Percentiles rank a stretch among this genome's conserved stretches.
These are phyloP conservation scores for Saccharomyces pastorianus DNA, from an alignment of 1,139 yeast genomes.

Conservation along the genomic window DNA sequence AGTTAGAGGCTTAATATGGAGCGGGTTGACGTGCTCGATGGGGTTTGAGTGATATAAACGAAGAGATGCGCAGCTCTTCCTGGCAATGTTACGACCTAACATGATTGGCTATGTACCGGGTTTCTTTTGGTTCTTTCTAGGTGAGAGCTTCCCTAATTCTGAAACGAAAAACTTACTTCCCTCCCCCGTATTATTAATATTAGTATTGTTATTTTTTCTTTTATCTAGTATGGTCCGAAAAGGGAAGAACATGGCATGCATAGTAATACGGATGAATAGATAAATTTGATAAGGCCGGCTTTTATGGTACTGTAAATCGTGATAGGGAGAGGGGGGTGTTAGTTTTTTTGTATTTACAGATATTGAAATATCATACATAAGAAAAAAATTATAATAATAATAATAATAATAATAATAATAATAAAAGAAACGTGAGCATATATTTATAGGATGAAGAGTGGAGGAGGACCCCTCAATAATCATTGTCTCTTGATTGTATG, in stretches of 20 bases:
- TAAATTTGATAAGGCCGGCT: background rate
- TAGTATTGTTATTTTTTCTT: background rate
- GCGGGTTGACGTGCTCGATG: conserved; percentile 19
- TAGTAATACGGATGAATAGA: background rate
- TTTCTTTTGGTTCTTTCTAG: background rate
- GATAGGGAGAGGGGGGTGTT: background rate
- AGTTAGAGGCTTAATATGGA: conserved; percentile 20
- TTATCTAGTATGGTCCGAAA: background rate
- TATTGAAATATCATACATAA: background rate
- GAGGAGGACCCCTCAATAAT: background rate
- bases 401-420: background rate
- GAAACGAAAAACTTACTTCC: too few species aligned
- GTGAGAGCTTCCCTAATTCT: background rate
- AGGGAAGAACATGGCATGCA: background rate
- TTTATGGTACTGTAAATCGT: too few species aligned
- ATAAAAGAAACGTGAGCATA: background rate
- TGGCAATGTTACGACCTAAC: background rate
- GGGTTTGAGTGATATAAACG: conserved; percentile 24
- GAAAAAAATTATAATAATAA: background rate
- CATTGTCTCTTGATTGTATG: conserved; percentile 51
- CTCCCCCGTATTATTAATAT: background rate
- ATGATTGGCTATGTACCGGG: background rate
- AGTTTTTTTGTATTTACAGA: background rate
- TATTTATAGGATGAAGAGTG: conserved; percentile 2
- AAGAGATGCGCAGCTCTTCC: background rate